phyloP scores from a whole-genome alignment of 495 filamentous ascomycete genomes.

The Trichoderma gamsii region DNA sequence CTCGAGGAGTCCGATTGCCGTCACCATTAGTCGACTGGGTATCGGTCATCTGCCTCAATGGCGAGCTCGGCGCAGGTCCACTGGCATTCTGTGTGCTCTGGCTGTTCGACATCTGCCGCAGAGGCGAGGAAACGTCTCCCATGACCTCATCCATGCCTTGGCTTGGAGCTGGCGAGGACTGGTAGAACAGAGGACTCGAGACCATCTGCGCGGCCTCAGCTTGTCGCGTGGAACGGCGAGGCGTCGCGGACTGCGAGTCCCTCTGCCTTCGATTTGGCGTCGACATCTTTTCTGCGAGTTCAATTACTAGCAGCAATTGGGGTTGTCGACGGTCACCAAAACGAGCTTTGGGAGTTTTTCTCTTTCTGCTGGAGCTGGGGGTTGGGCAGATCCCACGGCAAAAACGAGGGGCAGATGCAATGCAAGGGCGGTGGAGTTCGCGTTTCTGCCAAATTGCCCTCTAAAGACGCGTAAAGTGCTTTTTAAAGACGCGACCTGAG shows the following conservation, averaged over 20 bases:
- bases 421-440: neutral
- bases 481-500: neutral
- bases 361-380: neutral
- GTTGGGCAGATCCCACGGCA: conserved; percentile 5
- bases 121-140: conserved; percentile 40
- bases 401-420: conserved; percentile 13
- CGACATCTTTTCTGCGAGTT: conserved; percentile 41
- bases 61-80: conserved; percentile 59
- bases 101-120: conserved; percentile 48
- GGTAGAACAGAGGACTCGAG: conserved; percentile 79
- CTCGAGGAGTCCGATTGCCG: conserved; percentile 61
- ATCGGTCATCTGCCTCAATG: conserved; percentile 52
- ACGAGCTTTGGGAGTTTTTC: neutral
- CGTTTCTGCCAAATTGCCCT: neutral
- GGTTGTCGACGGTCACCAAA: neutral
- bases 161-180: conserved; percentile 63
- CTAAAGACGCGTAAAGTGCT: conserved; percentile 19
- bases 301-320: conserved; percentile 21
- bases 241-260: conserved; percentile 51
- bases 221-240: conserved; percentile 45
- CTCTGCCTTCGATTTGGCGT: conserved; percentile 53
- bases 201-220: conserved; percentile 48
- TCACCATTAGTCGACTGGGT: conserved; percentile 41
- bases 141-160: conserved; percentile 28
- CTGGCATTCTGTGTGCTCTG: conserved; percentile 48